Evolutionary conservation across 75 land plant species (phyloP).

Genomic region (Sequoia sempervirens): DNA sequence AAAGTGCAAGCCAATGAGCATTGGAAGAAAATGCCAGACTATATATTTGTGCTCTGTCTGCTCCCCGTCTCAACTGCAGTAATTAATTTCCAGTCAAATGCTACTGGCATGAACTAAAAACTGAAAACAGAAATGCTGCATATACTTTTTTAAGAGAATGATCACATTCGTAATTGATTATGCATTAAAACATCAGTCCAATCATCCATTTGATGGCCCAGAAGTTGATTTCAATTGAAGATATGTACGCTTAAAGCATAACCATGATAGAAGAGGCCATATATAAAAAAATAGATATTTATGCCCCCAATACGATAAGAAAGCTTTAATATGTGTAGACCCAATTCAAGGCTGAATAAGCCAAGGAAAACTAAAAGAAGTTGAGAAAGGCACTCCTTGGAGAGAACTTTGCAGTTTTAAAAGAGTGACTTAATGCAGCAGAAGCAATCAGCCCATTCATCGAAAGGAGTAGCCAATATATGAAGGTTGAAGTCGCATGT

Average conservation of each 20-base stretch:
- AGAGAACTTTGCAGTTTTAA: not conserved
- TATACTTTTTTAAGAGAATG: not conserved
- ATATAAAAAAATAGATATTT: not conserved
- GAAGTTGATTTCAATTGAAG: not conserved
- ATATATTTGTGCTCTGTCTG: conserved; percentile 80
- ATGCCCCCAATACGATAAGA: not conserved
- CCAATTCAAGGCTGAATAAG: not conserved
- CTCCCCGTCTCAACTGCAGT: conserved; percentile 73
- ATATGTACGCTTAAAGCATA: not conserved
- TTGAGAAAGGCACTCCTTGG: not conserved
- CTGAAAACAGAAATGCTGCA: not conserved
- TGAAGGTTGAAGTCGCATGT: not conserved
- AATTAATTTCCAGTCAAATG: not conserved
- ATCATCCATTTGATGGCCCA: not conserved
- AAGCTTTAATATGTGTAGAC: not conserved
- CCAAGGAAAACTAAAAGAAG: not conserved
- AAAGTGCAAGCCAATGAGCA: conserved; percentile 77
- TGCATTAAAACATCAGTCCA: not conserved
- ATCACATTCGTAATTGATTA: not conserved
- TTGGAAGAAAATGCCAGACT: conserved; percentile 77
- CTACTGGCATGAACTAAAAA: not conserved
- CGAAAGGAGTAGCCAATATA: not conserved
- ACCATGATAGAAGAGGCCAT: not conserved
- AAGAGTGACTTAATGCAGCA: not conserved
- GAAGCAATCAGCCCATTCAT: not conserved